Base-by-base conservation (phyloP, 1,139 yeast genomes). In the Pneumocystis murina region DNA sequence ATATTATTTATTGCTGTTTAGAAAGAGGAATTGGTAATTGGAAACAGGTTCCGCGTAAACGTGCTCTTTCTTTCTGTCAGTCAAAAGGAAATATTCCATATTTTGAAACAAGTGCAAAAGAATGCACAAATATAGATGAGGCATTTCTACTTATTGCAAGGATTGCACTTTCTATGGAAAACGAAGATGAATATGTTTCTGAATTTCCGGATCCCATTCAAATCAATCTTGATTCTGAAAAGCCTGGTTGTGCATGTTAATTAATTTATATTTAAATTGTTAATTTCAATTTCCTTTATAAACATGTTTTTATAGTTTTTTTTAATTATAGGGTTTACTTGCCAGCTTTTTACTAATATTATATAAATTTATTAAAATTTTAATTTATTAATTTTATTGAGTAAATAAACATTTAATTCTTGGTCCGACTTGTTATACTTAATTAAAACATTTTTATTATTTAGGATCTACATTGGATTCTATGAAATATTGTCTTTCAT, bases 81-180 rank as follows among this genome's bases (percentile, higher is more conserved):
- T 86, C 86, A 68, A 79, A 89, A 71, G 97, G 97, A 7, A 86
- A 88, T 74, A 81, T 91, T 69, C 97, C 98, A 1, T 85, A 90
- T 67, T 92, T 92, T 74, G 95, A 90, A 75, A 91, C 97, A 30
- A 84, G 91, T 77, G 97, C 97, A 24, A 65, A 90, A 76, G 96
- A 89, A 73, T 90, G 94, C 12, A 87, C 90, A 62, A 92, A 92
- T 68, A 96, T 92, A 57, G 97, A 91, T 71, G 84, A 86, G 71
- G 98, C 97, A 0, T 92, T 92, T 73, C 97, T 92, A 73, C 96
- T 90, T 60, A 88, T 92, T 71, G 97, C 97, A 48, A 83, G 96
- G 72, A 89, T 88, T 78, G 98, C 98, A 0, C 79, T 92, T 70
- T 96, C 91, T 73, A 94, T 87, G 73, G 86, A 85, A 71, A 90